Evolutionary conservation across 2,329 filamentous ascomycete genomes (phyloP), one percentile per base, ranked within the genome.

Genomic region (Pyricularia pennisetigena): DNA sequence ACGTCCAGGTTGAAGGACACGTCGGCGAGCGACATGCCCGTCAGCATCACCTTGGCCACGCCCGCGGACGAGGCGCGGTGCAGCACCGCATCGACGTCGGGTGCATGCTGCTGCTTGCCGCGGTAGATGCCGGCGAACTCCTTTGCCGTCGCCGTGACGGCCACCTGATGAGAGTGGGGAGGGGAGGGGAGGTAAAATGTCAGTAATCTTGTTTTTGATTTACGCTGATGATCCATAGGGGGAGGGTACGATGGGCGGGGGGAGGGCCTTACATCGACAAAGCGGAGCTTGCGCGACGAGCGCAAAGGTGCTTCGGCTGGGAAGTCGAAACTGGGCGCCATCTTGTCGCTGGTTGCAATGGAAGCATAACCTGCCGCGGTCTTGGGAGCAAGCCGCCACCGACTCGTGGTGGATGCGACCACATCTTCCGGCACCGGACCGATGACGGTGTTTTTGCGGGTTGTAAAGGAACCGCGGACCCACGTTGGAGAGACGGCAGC

Each of bases 61-160:
- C 79, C 77, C 0, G 79, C 77, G n/a, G 74, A 76, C 4, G 73
- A 73, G 0, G 79, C 78, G 0, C 83, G 78, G 29, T 79, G 77
- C 41, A 83, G 76, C 0, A 79, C 79, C 0, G 77, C 74, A 1
- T 73, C 70, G 68, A 84, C 81, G 69, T 84, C 82, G 1, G 79
- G 74, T 3, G 76, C 73, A 65, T 84, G 82, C 66, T 82, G 81
- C 69, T 82, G 77, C 69, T 84, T 84, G 69, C 77, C 77, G 7
- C 82, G 79, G 69, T 85, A 85, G 68, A 82, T 76, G 16, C 82
- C 83, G n/a, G 79, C 77, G 68, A 83, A 84, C 69, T 85, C 80
- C 9, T 78, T 76, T 0, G 77, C 77, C 12, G 77, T 79, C 23
- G 77, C 77, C 10, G 78, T 79, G 1, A 79, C 77, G 20, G 78